These are phyloP conservation scores for Tetrahymena thermophila DNA, from an alignment of 73 alveolate genomes.

Conservation along the genomic window DNA sequence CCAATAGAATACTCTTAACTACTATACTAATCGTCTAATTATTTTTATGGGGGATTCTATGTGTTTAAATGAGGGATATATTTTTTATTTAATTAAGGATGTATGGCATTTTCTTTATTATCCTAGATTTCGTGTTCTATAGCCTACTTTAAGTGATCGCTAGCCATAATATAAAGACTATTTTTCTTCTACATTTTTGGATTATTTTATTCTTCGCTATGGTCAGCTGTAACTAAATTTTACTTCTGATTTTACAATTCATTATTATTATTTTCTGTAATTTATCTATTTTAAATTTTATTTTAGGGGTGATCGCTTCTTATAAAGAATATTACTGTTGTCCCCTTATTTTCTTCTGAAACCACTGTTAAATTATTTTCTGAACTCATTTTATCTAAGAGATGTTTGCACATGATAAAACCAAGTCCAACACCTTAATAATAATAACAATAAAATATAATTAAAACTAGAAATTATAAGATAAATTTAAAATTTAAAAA, in stretches of 20 bases:
- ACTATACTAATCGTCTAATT: not conserved
- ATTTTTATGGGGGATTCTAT: not conserved
- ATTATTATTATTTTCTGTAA: not conserved
- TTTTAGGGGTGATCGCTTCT: not conserved
- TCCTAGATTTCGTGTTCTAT: not conserved
- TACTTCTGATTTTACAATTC: not conserved
- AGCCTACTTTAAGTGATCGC: not conserved
- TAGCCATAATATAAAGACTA: not conserved
- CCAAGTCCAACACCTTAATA: not conserved
- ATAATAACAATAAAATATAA: not conserved
- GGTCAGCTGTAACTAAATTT: not conserved
- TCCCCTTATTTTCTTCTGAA: not conserved
- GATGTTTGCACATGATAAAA: not conserved
- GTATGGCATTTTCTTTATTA: not conserved
- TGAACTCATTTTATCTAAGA: not conserved
- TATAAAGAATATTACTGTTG: not conserved
- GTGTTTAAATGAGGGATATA: not conserved
- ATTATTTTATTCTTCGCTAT: not conserved
- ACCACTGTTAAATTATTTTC: not conserved
- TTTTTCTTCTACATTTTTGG: not conserved
- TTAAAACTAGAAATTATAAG: not conserved
- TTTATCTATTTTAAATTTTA: too few relatives aligned
- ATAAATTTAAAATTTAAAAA: not conserved
- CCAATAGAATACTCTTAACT: not conserved
- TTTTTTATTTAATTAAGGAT: not conserved